Base-by-base conservation (phyloP, 1,284 basidiomycete genomes). In the Coniferiporia sulphurascens region DNA sequence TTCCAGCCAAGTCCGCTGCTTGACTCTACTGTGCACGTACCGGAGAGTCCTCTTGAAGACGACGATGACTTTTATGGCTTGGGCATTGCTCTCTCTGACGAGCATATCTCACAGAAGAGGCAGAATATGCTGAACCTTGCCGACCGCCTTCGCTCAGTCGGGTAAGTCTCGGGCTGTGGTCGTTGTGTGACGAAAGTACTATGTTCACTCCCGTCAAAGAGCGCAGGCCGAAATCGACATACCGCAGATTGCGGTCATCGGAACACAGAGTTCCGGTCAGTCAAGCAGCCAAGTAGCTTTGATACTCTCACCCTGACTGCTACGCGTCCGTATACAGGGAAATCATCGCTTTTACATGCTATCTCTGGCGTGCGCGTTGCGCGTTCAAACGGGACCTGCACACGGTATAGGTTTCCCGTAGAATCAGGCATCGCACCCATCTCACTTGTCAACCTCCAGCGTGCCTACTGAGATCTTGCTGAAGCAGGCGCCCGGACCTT, bases 221-320 rank as follows among this genome's bases (percentile, higher is more conserved):
- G 81, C 84, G 0, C 79, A 85, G 63, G 73, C 79, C 0, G 85
- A 88, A 52, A 80, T 89, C 3, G 85, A 88, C 65, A 71, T 89
- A 0, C 87, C 87, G 0, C 77, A 81, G 64, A 87, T 89, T n/a
- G 85, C 82, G 0, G 87, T 86, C 49, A 79, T 87, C 10, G 86
- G 86, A 0, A 78, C 74, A 5, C 86, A 88, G 63, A 86, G 83
- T 49, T 83, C 85, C 0, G 41, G 41, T 43, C 10, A 43, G n/a
- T 3, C 8, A 3, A 2, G n/a, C 41, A 3, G n/a, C 10, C 41
- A 43, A 43, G n/a, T 43, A 2, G n/a, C 10, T 3, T 43, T n/a
- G 27, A 43, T n/a, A 43, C n/a, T 12, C 41, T 43, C 7, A n/a
- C 3, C 12, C 7, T 43, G 10, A 43, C 41, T 3, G 41, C 41